A percentile compares a stretch with the other conserved stretches of the same genome.
Conservation (phyloP, 1,284 basidiomycete genomes). For the Rhodotorula mucilaginosa region DNA sequence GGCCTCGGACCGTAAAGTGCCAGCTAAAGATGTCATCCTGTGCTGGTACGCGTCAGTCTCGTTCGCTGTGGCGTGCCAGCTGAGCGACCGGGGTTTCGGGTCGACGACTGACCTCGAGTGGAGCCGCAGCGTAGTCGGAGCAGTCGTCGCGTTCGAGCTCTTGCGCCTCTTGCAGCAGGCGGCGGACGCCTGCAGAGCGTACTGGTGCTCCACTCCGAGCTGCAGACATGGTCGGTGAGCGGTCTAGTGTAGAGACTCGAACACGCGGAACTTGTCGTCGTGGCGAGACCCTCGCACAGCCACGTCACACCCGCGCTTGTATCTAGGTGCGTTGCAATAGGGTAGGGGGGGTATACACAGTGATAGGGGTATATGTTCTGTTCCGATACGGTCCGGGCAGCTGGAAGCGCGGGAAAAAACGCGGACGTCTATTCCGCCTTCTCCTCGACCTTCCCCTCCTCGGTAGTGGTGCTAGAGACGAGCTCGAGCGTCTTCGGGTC, state of each 20-base stretch:
- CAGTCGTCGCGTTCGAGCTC: conserved; percentile 79
- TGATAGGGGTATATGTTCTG: background rate
- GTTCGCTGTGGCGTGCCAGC: background rate
- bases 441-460: background rate
- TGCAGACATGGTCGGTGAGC: conserved; percentile 1
- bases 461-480: background rate
- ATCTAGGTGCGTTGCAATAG: background rate
- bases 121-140: conserved; percentile 78
- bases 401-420: background rate
- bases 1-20: conserved; percentile 93
- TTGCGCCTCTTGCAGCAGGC: conserved; percentile 92
- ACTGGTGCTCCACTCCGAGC: conserved; percentile 6
- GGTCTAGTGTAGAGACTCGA: background rate
- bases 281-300: background rate
- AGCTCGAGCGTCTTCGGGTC: conserved; percentile 15
- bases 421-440: background rate
- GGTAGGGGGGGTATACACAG: background rate
- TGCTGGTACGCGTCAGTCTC: background rate
- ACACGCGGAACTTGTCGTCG: background rate
- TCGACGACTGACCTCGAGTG: conserved; percentile 68
- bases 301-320: background rate
- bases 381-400: background rate
- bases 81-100: background rate
- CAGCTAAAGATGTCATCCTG: conserved; percentile 63
- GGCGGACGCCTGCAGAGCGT: conserved; percentile 45